phyloP scores from a whole-genome alignment of 192 early-diverging fungal genomes.

The Bifiguratus adelaidae region DNA sequence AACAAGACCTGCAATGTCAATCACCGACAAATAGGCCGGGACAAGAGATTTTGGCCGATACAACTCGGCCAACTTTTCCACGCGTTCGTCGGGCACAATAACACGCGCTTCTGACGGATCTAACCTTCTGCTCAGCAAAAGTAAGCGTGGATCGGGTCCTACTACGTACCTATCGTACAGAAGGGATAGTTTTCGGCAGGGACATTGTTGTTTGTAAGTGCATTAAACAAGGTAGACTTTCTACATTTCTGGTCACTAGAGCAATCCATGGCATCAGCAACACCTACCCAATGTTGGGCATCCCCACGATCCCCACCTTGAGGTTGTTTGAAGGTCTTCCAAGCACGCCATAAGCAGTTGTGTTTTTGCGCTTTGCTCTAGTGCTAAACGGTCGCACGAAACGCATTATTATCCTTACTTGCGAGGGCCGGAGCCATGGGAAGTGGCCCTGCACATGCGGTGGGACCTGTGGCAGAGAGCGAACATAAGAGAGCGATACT shows the following conservation, averaged over 20 bases:
- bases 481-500: neutral
- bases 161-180: conserved; percentile 46
- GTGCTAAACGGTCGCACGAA: no score
- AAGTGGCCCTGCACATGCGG: neutral
- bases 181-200: conserved; percentile 75
- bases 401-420: no score
- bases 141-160: neutral
- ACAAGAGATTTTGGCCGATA: conserved; percentile 47
- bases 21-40: conserved; percentile 55
- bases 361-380: no score
- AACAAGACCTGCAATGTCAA: conserved; percentile 80
- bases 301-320: conserved; percentile 66
- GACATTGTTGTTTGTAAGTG: conserved; percentile 32
- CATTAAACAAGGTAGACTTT: conserved; percentile 48
- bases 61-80: conserved; percentile 50
- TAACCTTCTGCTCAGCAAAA: conserved; percentile 23
- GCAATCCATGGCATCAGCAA: conserved; percentile 8
- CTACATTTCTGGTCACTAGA: neutral
- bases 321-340: conserved; percentile 72
- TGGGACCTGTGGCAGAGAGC: neutral
- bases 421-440: conserved; percentile 15
- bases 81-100: conserved; percentile 54
- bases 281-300: conserved; percentile 74
- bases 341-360: conserved; percentile 35
- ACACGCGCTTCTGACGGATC: conserved; percentile 66